Percentiles rank a stretch among this genome's conserved stretches.
phyloP scores from a whole-genome alignment of 148 eudicot genomes.

The Pharnaceum exiguum region DNA sequence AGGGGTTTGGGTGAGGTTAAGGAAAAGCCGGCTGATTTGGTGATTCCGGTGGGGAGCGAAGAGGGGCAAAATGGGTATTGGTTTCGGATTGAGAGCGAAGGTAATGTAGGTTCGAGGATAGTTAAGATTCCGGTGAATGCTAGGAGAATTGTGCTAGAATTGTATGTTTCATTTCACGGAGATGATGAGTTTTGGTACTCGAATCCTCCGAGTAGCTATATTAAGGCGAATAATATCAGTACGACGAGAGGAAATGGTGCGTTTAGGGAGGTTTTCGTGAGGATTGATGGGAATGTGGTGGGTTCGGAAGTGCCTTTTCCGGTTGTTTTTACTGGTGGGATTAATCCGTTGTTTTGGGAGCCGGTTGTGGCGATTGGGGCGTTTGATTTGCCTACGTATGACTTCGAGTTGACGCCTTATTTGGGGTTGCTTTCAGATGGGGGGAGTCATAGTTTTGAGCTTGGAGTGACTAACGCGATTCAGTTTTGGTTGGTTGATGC shows the following conservation, averaged over 20 bases:
- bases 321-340: constrained; percentile 75
- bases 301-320: constrained; percentile 78
- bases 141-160: constrained; percentile 54
- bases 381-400: constrained; percentile 74
- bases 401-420: constrained; percentile 75
- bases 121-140: constrained; percentile 52
- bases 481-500: constrained; percentile 84
- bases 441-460: constrained; percentile 44
- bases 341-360: constrained; percentile 87
- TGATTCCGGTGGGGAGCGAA: constrained; percentile 55
- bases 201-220: constrained; percentile 69
- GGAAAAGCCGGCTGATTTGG: constrained; percentile 71
- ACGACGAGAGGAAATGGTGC: constrained; percentile 62
- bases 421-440: constrained; percentile 58
- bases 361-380: constrained; percentile 85
- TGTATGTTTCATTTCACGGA: constrained; percentile 80
- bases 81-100: constrained; percentile 57
- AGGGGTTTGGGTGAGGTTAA: constrained; percentile 9
- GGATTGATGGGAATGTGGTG: constrained; percentile 51
- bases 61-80: constrained; percentile 49
- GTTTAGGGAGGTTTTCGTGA: constrained; percentile 55
- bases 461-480: constrained; percentile 58
- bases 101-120: constrained; percentile 21
- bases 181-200: constrained; percentile 95
- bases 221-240: constrained; percentile 38